These are phyloP conservation scores for Fusarium lateritium DNA, from an alignment of 2,329 filamentous ascomycete species.

Conservation along the genomic window DNA sequence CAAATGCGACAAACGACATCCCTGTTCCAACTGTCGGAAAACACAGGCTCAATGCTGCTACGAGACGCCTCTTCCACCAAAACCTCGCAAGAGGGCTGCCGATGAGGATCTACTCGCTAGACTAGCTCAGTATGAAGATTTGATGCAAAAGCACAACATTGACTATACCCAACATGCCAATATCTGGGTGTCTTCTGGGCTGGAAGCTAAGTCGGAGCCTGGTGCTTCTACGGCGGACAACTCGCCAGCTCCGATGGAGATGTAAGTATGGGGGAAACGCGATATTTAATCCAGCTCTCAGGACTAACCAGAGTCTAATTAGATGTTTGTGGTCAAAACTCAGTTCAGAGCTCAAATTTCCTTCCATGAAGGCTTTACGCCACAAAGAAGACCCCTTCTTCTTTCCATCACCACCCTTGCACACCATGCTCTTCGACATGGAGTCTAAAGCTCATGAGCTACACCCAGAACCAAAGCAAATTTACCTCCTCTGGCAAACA, in stretches of 20 bases:
- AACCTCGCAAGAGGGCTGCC: slow-evolving; percentile 48
- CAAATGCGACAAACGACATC: slow-evolving; percentile 57
- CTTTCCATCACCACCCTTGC: slow-evolving; percentile 23
- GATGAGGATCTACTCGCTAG: slow-evolving; percentile 48
- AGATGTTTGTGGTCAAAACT: slow-evolving; percentile 46
- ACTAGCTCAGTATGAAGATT: slow-evolving; percentile 47
- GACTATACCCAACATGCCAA: slow-evolving; percentile 40
- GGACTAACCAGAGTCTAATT: fast-evolving
- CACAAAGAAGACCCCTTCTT: slow-evolving; percentile 44
- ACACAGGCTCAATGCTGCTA: slow-evolving; percentile 49
- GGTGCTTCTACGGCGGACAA: not conserved
- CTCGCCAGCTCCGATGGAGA: not conserved
- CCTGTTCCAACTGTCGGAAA: slow-evolving; percentile 62
- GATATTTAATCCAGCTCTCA: fast-evolving
- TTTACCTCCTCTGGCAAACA: slow-evolving; percentile 52
- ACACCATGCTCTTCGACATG: not conserved
- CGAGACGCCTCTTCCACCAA: slow-evolving; percentile 31
- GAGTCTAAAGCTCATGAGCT: slow-evolving; percentile 5
- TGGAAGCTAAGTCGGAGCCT: slow-evolving; percentile 13
- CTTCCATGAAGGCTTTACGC: slow-evolving; percentile 36
- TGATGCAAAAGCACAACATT: slow-evolving; percentile 49
- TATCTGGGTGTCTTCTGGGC: slow-evolving; percentile 46
- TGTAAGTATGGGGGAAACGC: not conserved
- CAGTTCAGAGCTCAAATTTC: slow-evolving; percentile 45
- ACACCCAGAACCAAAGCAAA: slow-evolving; percentile 52